Conservation (phyloP, 176 grass and related monocot genomes). For the Phoenix dactylifera region DNA sequence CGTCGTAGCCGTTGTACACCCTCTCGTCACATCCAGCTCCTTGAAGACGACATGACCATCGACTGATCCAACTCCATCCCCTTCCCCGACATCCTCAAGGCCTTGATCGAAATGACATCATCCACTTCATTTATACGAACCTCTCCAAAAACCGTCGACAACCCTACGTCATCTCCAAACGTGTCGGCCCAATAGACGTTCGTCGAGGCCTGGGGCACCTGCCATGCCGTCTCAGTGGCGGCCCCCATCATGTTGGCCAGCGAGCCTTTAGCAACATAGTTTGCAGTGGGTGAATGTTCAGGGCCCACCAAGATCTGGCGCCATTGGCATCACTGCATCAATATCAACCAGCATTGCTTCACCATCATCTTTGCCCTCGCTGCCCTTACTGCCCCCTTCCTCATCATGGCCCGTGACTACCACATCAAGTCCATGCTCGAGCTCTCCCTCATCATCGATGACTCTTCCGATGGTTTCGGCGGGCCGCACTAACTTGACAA, state of each 20-base stretch:
- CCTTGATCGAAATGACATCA: too few relatives aligned
- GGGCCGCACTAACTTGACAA: too few relatives aligned
- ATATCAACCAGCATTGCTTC: constrained; percentile 45
- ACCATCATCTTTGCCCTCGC: constrained; percentile 45
- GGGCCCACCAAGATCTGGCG: constrained; percentile 77
- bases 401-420: constrained; percentile 59
- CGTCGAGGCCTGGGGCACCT: constrained; percentile 72
- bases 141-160: constrained; percentile 74
- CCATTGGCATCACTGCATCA: constrained; percentile 58
- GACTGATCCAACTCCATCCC: constrained; percentile 17
- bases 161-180: constrained; percentile 75
- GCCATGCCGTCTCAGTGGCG: constrained; percentile 68
- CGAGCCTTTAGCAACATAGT: constrained; percentile 90
- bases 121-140: constrained; percentile 28
- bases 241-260: constrained; percentile 64
- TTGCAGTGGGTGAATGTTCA: constrained; percentile 68
- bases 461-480: constrained; percentile 22
- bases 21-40: constrained; percentile 43
- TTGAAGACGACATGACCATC: constrained; percentile 52
- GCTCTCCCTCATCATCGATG: constrained; percentile 66
- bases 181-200: constrained; percentile 85
- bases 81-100: constrained; percentile 26
- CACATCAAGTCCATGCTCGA: constrained; percentile 56
- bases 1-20: constrained; percentile 12
- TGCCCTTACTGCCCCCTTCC: constrained; percentile 42